These are phyloP conservation scores for Beauveria rudraprayagi DNA, from an alignment of 2,329 filamentous ascomycete species.

Conservation along the genomic window DNA sequence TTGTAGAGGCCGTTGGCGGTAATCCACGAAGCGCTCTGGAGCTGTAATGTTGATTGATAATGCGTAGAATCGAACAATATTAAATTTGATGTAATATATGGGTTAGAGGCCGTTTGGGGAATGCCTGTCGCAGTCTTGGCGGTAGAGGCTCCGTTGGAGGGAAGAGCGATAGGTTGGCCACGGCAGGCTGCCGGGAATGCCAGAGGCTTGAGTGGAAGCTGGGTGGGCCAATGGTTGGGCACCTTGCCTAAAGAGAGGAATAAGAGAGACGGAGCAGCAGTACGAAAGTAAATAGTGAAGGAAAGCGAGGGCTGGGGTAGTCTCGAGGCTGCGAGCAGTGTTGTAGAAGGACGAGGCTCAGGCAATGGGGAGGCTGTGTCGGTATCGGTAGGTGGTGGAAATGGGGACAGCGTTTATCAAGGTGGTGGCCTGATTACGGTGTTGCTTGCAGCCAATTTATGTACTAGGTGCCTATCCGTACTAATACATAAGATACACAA, in stretches of 20 bases:
- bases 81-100: not conserved
- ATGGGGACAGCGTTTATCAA: not conserved
- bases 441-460: no score
- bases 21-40: not conserved
- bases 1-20: not conserved
- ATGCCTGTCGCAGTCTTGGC: not conserved
- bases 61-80: no score
- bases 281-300: not conserved
- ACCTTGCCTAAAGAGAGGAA: not conserved
- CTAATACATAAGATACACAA: no score
- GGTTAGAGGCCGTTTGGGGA: not conserved
- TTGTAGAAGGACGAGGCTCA: not conserved
- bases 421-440: not conserved
- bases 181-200: not conserved
- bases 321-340: not conserved
- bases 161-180: not conserved
- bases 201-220: not conserved
- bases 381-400: not conserved
- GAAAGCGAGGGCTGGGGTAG: not conserved
- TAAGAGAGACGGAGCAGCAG: not conserved
- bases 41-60: not conserved
- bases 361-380: conserved; percentile 1
- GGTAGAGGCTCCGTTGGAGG: not conserved
- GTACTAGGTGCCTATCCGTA: no score
- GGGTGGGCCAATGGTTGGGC: not conserved